Evolutionary conservation across 345 rosid species (phyloP), one percentile per base, ranked within the genome.

Genomic region (Moricandia arvensis): DNA sequence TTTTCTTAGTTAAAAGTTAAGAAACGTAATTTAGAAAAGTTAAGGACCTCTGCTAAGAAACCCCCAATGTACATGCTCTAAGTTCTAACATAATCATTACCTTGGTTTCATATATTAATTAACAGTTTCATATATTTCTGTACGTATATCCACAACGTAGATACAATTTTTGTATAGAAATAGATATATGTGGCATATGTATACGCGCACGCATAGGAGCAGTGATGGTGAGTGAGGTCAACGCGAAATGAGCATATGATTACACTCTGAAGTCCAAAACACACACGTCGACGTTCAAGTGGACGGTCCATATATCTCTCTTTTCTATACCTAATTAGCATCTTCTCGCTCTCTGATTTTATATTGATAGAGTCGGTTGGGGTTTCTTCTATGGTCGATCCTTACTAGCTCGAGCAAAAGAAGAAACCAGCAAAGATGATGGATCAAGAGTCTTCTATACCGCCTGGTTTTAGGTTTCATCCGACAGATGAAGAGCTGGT

Each of bases 401-500:
- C 57, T 12, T 33, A 65, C 60, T 13, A 43, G 17, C 53, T 57
- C 29, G 76, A 43, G 31, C 71, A 45, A 71, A 69, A 69, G 80
- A 63, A 63, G 37, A 16, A 49, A 60, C n/a, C n/a, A 75, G 27
- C 54, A 15, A 37, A 41, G 33, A 65, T 71, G 68, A 77, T 45
- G 67, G 55, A 51, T 81, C 72, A 77, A 26, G 74, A 78, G 11
- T 88, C 89, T 0, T 86, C 91, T 74, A 90, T 94, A 69, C 98
- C 98, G 60, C 98, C 98, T 11, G 98, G 98, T 33, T 94, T 94
- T 82, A 86, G 98, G 77, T 91, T 94, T 81, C 97, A 94, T 76
- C 98, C 98, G 0, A 94, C 97, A 0, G 98, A 94, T 37, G 98
- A 91, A 78, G 98, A 94, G 77, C 96, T 94, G 33, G 97, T 94